phyloP scores from a whole-genome alignment of 2,329 filamentous ascomycete genomes.

The Cladosporium austrohemisphaericum region DNA sequence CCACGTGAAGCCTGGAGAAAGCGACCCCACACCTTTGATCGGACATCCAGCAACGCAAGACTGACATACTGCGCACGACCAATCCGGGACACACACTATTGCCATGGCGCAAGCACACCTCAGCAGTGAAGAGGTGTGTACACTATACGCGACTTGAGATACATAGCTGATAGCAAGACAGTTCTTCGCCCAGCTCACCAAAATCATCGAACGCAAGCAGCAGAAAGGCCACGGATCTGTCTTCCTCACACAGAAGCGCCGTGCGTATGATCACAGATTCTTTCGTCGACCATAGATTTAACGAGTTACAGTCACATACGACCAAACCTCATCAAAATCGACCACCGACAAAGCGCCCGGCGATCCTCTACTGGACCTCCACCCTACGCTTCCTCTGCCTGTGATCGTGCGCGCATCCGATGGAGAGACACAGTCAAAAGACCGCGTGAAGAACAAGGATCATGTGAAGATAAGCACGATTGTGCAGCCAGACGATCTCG shows the following conservation, averaged over 20 bases:
- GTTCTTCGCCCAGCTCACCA: conserved; percentile 69
- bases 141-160: neutral
- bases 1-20: conserved; percentile 6
- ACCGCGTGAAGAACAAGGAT: conserved; percentile 51
- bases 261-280: conserved; percentile 45
- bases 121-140: conserved; percentile 58
- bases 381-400: conserved; percentile 59
- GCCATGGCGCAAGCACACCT: conserved; percentile 50
- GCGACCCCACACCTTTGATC: conserved; percentile 13
- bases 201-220: conserved; percentile 65
- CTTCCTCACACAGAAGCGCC: conserved; percentile 71
- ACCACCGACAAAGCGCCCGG: conserved; percentile 38
- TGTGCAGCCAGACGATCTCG: conserved; percentile 70
- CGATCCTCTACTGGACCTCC: conserved; percentile 58
- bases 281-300: neutral
- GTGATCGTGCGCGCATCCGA: conserved; percentile 82
- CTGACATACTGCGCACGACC: neutral
- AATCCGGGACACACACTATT: conserved; percentile 1
- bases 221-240: conserved; percentile 69
- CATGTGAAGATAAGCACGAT: conserved; percentile 78
- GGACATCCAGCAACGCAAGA: no score
- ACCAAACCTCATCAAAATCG: conserved; percentile 37
- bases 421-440: conserved; percentile 53
- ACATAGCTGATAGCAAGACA: conserved; percentile 37
- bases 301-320: conserved; percentile 37